Evolutionary conservation across 2,329 filamentous ascomycete genomes (phyloP), one percentile per base, ranked within the genome.

Genomic region (Sporothrix phasma): DNA sequence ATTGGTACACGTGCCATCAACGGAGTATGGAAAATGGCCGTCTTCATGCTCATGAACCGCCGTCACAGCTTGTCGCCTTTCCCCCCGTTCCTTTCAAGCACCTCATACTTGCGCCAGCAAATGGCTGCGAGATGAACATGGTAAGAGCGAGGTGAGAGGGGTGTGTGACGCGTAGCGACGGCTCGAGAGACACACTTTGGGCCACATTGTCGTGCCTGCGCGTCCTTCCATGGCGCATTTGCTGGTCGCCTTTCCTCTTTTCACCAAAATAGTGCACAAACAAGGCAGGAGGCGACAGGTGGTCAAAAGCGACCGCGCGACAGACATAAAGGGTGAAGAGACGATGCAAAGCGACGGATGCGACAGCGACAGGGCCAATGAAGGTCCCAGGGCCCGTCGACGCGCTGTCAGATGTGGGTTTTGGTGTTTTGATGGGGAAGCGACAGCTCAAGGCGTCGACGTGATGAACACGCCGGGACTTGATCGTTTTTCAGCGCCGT

Each of bases 381-480:
- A 43, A 19, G 15, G 24, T n/a, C 39, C 15, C 39, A 26, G n/a
- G 31, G n/a, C 2, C 39, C 24, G 47, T 46, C 46, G 63, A 64
- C 49, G 63, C 63, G 58, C 63, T 46, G 7, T 45, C 19, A 47
- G 60, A 49, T 58, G 45, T 49, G 54, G 39, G 46, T 26, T 34
- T 22, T 46, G 26, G 31, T 60, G 29, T 47, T 31, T 59, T 29
- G 29, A n/a, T 37, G 51, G 46, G 45, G 31, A 13, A n/a, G n/a
- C n/a, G 31, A 49, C 15, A 26, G 24, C 13, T 24, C 17, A 56
- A 29, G 19, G 58, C 29, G 41, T 39, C 45, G 37, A 53, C 37
- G 60, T 22, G 19, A 39, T 24, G 61, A 11, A 19, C 24, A 10
- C 39, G 24, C 24, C 19, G 39, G 17, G 17, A 8, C 6, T 7